Conservation (phyloP, 169 alveolate species). For the Plasmodium vivax region DNA sequence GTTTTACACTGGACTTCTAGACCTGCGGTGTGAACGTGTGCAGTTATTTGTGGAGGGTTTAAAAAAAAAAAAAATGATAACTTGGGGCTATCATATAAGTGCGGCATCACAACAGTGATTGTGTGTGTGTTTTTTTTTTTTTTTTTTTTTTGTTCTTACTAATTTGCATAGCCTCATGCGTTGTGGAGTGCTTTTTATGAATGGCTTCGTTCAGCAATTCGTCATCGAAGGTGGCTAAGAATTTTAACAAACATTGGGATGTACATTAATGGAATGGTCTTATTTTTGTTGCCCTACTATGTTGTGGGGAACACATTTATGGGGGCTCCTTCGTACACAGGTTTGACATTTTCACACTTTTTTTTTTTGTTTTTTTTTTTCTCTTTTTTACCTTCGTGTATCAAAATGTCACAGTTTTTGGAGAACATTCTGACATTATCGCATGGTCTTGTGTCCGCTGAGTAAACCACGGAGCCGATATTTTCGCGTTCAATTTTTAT, state of each 20-base stretch:
- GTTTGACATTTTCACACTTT: not conserved
- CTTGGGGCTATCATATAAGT: not conserved
- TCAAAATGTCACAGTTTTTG: constrained; percentile 87
- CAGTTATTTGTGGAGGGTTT: not conserved
- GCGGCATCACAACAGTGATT: not conserved
- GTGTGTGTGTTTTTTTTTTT: not conserved
- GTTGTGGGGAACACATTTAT: not conserved
- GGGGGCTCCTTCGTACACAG: not conserved
- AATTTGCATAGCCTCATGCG: constrained; percentile 83
- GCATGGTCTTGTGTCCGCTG: constrained; percentile 95
- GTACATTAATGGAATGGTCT: not conserved
- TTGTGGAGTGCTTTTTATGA: constrained; percentile 82
- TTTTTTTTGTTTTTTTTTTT: constrained; percentile 19
- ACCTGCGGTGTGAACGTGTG: constrained; percentile 10
- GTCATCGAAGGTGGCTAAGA: constrained; percentile 88
- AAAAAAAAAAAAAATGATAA: not conserved
- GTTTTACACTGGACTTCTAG: constrained; percentile 77
- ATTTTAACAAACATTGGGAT: not conserved
- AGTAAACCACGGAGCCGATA: constrained; percentile 87
- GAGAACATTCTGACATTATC: constrained; percentile 85
- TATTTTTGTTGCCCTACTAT: not conserved
- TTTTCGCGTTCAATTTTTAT: constrained; percentile 48
- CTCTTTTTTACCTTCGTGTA: constrained; percentile 89
- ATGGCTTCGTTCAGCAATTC: constrained; percentile 84
- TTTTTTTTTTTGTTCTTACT: constrained; percentile 59